These are phyloP conservation scores for Microascus cirrosus DNA, from an alignment of 2,329 filamentous ascomycete species.

Conservation along the genomic window DNA sequence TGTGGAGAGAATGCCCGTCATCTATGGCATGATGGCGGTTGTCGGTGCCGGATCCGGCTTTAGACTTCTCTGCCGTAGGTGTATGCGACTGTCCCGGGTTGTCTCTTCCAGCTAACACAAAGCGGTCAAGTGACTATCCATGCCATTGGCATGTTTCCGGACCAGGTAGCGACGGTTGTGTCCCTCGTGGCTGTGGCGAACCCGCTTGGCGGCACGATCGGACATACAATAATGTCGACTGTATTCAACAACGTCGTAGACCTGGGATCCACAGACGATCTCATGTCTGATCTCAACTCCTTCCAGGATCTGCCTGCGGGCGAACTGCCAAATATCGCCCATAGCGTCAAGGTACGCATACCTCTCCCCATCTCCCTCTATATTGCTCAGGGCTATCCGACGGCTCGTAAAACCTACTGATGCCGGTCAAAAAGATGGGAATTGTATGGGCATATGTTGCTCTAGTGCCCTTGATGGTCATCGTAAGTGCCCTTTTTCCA, in stretches of 20 bases:
- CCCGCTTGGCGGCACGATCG: conserved; percentile 54
- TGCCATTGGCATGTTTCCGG: conserved; percentile 49
- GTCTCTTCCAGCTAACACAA: background rate
- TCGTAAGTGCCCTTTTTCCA: background rate
- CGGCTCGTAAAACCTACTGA: too few relatives aligned
- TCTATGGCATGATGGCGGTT: conserved; percentile 57
- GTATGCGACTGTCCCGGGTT: background rate
- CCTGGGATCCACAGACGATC: conserved; percentile 9
- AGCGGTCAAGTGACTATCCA: conserved; percentile 36
- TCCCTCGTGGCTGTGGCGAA: conserved; percentile 47
- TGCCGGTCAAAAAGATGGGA: background rate
- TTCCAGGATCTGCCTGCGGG: background rate
- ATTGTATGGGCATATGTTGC: conserved; percentile 2
- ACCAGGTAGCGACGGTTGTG: conserved; percentile 45
- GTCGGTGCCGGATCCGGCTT: conserved; percentile 52
- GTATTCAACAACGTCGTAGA: conserved; percentile 52
- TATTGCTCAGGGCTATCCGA: too few relatives aligned
- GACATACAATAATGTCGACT: conserved; percentile 55
- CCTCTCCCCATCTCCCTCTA: background rate
- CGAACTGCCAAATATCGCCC: background rate
- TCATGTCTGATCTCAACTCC: background rate
- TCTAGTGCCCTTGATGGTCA: conserved; percentile 1
- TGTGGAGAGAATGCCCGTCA: conserved; percentile 29
- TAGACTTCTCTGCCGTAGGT: conserved; percentile 46
- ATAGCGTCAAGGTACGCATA: background rate